Evolutionary conservation across 352 stramenopile species (phyloP), one percentile per base, ranked within the genome.

Genomic region (Phytophthora nicotianae): DNA sequence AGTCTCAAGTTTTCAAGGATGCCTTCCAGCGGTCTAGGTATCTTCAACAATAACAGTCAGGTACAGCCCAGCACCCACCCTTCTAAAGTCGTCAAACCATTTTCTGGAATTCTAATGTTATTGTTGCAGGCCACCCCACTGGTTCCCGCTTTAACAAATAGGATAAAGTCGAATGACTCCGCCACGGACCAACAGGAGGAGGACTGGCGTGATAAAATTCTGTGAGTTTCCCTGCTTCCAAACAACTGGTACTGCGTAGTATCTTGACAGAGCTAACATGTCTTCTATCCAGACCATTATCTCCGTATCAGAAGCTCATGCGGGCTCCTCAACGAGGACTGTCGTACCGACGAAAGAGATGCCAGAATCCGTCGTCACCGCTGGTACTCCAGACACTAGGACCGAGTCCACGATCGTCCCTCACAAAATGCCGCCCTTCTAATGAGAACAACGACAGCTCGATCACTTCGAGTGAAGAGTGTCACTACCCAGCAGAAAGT

Each of bases 171-270:
- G n/a, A n/a, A n/a, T n/a, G n/a, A n/a, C n/a, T n/a, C n/a, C n/a
- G 35, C 17, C 6, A 26, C 8, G 0, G 52, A 68, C 2, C 54
- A 59, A 8, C 56, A 65, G 16, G 72, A 77, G 17, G 69, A 76
- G 19, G 68, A 82, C 32, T 82, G 74, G 74, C 67, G 74, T 5
- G 70, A 82, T 14, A 57, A 72, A 58, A 74, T 82, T 29, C 50
- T 78, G 74, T 82, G 37, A 40, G 70, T 70, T 14, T 17, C 17
- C n/a, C 48, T 51, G 38, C 26, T 8, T 16, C 19, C 20, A 32
- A 19, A 19, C 9, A 11, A 46, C 16, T 20, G 40, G 17, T 14
- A 41, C n/a, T n/a, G n/a, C n/a, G 10, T 23, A 45, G 13, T 43
- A 20, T 23, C 33, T 24, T 23, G 8, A 11, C 2, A 20, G 14